Evolutionary conservation across 176 grass and related monocot species (phyloP).

Genomic region (Urochloa ruziziensis): DNA sequence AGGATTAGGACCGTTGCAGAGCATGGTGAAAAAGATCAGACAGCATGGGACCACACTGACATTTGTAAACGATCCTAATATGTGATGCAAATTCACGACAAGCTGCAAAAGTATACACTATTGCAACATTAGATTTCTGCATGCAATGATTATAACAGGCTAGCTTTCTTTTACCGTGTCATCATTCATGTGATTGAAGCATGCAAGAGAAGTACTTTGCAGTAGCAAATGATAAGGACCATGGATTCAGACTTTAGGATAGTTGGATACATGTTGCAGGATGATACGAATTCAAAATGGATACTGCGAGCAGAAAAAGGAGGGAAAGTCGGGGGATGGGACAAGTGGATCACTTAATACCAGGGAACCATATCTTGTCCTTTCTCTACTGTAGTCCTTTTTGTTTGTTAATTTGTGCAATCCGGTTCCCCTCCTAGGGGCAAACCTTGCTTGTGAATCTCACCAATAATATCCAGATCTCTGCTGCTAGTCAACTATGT

Average conservation of each 20-base stretch:
- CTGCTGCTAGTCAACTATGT: slow-evolving; percentile 32
- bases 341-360: slow-evolving; percentile 52
- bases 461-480: slow-evolving; percentile 33
- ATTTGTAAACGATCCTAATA: slow-evolving; percentile 28
- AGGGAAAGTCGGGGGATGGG: slow-evolving; percentile 36
- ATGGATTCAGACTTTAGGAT: slow-evolving; percentile 33
- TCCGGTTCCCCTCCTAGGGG: slow-evolving; percentile 48
- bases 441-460: slow-evolving; percentile 30
- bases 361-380: slow-evolving; percentile 49
- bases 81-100: slow-evolving; percentile 25
- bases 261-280: slow-evolving; percentile 38
- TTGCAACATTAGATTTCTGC: slow-evolving; percentile 37
- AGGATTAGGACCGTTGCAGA: slow-evolving; percentile 21
- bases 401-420: slow-evolving; percentile 43
- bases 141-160: slow-evolving; percentile 45
- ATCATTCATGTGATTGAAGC: slow-evolving; percentile 51
- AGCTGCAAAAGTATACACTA: slow-evolving; percentile 41
- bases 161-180: slow-evolving; percentile 41
- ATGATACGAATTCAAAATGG: slow-evolving; percentile 36
- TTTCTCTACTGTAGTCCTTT: slow-evolving; percentile 49
- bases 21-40: slow-evolving; percentile 40
- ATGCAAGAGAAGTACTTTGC: slow-evolving; percentile 42
- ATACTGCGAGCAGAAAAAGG: slow-evolving; percentile 22
- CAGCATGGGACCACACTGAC: slow-evolving; percentile 31
- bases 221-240: slow-evolving; percentile 44